Evolutionary conservation across 768 basidiomycete species (phyloP).

Genomic region (Boletellus sp.): DNA sequence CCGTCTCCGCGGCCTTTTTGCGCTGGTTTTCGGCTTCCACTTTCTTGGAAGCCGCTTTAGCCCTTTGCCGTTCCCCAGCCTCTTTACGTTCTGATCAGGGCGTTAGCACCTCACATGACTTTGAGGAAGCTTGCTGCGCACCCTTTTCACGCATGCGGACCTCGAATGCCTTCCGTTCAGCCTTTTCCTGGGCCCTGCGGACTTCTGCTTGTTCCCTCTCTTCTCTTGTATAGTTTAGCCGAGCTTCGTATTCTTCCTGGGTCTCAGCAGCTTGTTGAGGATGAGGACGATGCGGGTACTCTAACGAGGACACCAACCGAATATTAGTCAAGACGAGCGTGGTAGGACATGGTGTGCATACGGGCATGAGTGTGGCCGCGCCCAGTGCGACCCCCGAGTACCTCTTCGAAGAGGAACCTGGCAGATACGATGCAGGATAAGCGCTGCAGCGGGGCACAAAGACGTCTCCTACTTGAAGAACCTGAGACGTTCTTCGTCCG

Average conservation of each 20-base stretch:
- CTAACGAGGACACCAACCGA: constrained; percentile 9
- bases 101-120: constrained; percentile 13
- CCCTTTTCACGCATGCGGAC: constrained; percentile 51
- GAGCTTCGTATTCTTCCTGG: constrained; percentile 49
- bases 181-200: constrained; percentile 44
- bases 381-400: constrained; percentile 37
- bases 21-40: constrained; percentile 48
- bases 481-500: constrained; percentile 32
- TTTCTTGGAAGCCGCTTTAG: constrained; percentile 53
- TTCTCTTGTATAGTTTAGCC: constrained; percentile 46
- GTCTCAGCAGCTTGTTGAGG: constrained; percentile 37
- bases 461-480: constrained; percentile 43
- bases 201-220: constrained; percentile 53
- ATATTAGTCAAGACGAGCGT: constrained; percentile 8
- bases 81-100: constrained; percentile 41
- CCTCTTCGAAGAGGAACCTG: constrained; percentile 49
- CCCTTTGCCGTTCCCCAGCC: constrained; percentile 56
- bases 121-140: constrained; percentile 21
- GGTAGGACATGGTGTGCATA: constrained; percentile 20
- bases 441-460: not conserved
- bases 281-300: constrained; percentile 18
- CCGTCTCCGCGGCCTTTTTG: constrained; percentile 45
- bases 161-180: constrained; percentile 42
- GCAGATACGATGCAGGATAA: constrained; percentile 2
- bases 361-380: constrained; percentile 26